Base-by-base conservation (phyloP, 2,329 filamentous ascomycete genomes). In the Fusarium odoratissimum region DNA sequence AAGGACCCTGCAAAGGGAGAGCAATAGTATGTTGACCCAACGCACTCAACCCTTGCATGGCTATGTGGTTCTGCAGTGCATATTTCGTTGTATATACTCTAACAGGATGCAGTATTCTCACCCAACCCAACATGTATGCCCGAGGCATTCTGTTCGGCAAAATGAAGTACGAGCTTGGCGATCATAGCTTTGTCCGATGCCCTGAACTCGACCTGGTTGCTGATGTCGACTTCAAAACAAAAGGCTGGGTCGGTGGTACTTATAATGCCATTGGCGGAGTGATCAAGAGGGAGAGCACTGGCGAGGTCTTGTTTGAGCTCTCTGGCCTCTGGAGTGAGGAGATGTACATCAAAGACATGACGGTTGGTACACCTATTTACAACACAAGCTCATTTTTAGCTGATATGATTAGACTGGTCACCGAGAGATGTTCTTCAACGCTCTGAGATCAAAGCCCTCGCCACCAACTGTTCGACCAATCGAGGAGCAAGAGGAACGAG, bases 61-160 rank as follows among this genome's bases (percentile, higher is more conserved):
- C 37, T 44, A n/a, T 25, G 42, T 49, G 52, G 31, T 25, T 38
- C 6, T 33, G 19, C 40, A 23, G 9, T 19, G 17, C 31, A n/a
- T 23, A 6, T n/a, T 45, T 23, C 23, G 12, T 55, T 25, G 17
- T n/a, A 42, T 12, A 28, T 16, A n/a, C 25, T 37, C 60, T 64
- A 61, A 75, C 69, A 60, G 65, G 45, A 28, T 46, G 2, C 46
- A 97, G 94, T 83, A 93, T 97, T 78, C 84, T 98, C 58, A 98
- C 96, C 8, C 96, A 99, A 79, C 96, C 96, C 23, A 99, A 99
- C 85, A 99, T 99, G 95, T 99, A 99, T 82, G 96, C 95, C 28
- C 90, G 96, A 70, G 95, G 96, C 40, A 98, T 99, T 67, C 86
- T 99, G 13, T 98, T 99, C 78, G 96, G 96, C 52, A 98, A 98